A percentile compares a stretch with the other conserved stretches of the same genome.
phyloP scores from a whole-genome alignment of 2,329 filamentous ascomycete species.

The Volutella citrinella region DNA sequence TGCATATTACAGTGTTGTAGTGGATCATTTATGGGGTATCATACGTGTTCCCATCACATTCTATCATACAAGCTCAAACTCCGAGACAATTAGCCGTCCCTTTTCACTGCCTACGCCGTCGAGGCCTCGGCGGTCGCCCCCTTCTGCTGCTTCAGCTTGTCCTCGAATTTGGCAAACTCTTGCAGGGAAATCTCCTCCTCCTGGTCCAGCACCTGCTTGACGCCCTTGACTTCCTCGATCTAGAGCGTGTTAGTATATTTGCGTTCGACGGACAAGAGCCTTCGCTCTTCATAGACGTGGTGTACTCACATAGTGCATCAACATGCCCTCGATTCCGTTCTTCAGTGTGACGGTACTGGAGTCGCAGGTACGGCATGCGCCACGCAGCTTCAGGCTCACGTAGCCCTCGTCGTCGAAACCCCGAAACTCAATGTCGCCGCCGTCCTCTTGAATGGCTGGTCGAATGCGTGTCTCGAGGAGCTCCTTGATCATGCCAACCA shows the following conservation, averaged over 20 bases:
- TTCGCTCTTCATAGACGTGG: no score
- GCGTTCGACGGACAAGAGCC: no score
- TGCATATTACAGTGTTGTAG: no score
- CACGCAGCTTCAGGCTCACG: slow-evolving; percentile 82
- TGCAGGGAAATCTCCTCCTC: slow-evolving; percentile 85
- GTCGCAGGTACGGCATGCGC: slow-evolving; percentile 93
- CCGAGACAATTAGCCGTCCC: no score
- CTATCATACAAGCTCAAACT: no score
- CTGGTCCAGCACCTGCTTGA: slow-evolving; percentile 84
- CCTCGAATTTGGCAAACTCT: slow-evolving; percentile 94
- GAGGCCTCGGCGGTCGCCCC: slow-evolving; percentile 21
- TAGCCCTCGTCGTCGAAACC: slow-evolving; percentile 80
- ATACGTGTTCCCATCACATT: no score
- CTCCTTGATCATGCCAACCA: slow-evolving; percentile 98
- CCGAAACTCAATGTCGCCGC: slow-evolving; percentile 92
- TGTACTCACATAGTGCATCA: slow-evolving; percentile 90
- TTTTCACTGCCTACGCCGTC: no score
- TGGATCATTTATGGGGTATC: no score
- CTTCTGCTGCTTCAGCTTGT: slow-evolving; percentile 64
- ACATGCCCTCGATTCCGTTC: slow-evolving; percentile 97
- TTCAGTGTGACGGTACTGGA: slow-evolving; percentile 95
- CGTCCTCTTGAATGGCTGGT: slow-evolving; percentile 95
- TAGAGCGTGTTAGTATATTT: slow-evolving; percentile 39
- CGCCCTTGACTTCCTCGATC: slow-evolving; percentile 94
- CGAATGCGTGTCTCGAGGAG: slow-evolving; percentile 91